Base-by-base conservation (phyloP, 2,329 filamentous ascomycete species). In the Hortaea werneckii region DNA sequence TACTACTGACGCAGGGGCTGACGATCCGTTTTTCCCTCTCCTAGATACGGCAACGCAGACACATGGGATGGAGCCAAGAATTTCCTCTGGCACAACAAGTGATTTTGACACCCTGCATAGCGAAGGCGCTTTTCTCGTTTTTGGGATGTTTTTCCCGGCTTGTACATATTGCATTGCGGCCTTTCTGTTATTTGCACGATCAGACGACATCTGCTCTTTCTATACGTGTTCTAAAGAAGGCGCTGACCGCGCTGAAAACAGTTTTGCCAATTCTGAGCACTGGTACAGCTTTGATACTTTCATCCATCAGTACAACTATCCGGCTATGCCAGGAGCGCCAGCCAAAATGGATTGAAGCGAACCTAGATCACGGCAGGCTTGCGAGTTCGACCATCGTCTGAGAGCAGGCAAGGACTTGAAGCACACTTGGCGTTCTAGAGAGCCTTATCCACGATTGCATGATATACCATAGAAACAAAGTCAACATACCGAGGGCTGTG, bases 31-130 rank as follows among this genome's bases (percentile, higher is more conserved):
- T 51, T 51, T 50, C 48, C 54, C 48, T 50, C 47, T 32, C 48
- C 42, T 56, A 83, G 79, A 62, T 83, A 83, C 65, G 76, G 80
- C 48, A 85, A 96, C 66, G 87, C 85, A 53, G 85, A 95, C 60
- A 76, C 85, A 48, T 98, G 90, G 87, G 85, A 94, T 61, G 85
- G 83, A 35, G 72, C 95, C 62, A 73, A 83, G 65, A 96, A 83
- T 55, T 80, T 96, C 59, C 60, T 95, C 13, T 83, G 87, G 76
- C 84, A 95, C 66, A 96, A 96, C 63, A 80, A 61, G 54, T 65
- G 49, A 57, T 42, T 34, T 30, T 20, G 5, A 13, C 37, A 10
- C 27, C n/a, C 27, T 43, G 41, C 42, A 44, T 41, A 44, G 46
- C 46, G 42, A 29, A 28, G 46, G 32, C 32, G 32, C 32, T 35